These are phyloP conservation scores for Boletus sp. DNA, from an alignment of 1,284 basidiomycete species.

Conservation along the genomic window DNA sequence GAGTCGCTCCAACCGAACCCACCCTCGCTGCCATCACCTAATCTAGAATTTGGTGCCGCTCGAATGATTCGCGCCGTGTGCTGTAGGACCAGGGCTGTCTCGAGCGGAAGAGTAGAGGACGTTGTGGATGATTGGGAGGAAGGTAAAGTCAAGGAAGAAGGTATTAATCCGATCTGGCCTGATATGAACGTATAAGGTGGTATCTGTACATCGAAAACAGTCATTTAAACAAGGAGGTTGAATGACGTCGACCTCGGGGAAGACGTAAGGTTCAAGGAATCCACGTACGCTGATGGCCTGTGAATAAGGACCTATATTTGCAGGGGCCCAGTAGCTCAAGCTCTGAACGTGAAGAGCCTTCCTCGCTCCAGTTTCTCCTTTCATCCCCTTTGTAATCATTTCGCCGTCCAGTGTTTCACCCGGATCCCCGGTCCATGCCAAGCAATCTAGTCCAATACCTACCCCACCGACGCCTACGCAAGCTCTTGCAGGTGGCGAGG, in stretches of 20 bases:
- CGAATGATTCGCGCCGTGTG: constrained; percentile 68
- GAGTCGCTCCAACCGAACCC: constrained; percentile 25
- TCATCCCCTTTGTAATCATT: constrained; percentile 25
- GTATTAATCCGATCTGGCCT: constrained; percentile 91
- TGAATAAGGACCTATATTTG: constrained; percentile 98
- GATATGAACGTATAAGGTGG: constrained; percentile 80
- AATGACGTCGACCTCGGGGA: neutral
- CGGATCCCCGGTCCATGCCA: constrained; percentile 51
- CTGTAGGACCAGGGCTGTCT: constrained; percentile 76
- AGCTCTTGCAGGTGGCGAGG: constrained; percentile 89
- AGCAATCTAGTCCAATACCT: constrained; percentile 71
- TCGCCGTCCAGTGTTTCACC: constrained; percentile 13
- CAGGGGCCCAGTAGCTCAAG: constrained; percentile 97
- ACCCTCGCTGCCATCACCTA: constrained; percentile 27
- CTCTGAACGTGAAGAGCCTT: constrained; percentile 91
- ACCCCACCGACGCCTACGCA: constrained; percentile 71
- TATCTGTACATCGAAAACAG: constrained; percentile 42
- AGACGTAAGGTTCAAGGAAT: neutral
- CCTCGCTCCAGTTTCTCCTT: constrained; percentile 36
- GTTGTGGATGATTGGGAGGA: neutral
- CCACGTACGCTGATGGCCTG: constrained; percentile 78
- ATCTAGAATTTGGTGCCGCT: constrained; percentile 38
- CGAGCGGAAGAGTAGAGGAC: constrained; percentile 46
- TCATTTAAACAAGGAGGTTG: neutral
- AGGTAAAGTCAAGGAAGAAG: constrained; percentile 65